Conservation (phyloP, 345 rosid genomes). For the Cardamine resedifolia region DNA sequence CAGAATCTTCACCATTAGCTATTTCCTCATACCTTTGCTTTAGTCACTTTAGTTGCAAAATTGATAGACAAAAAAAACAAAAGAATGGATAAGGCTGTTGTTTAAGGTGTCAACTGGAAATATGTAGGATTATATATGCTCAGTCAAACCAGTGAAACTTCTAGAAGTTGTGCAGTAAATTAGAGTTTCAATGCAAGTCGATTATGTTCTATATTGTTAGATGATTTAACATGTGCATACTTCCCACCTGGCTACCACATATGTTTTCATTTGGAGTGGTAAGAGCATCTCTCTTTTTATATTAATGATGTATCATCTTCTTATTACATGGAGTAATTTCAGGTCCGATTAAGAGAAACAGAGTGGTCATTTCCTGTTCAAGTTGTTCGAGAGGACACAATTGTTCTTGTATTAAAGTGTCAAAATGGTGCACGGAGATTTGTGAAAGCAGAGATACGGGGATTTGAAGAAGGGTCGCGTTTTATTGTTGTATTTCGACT, state of each 20-base stretch:
- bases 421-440: slow-evolving; percentile 53
- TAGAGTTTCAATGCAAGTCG: not conserved
- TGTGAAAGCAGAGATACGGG: slow-evolving; percentile 84
- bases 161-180: slow-evolving; percentile 17
- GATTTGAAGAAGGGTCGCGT: slow-evolving; percentile 98
- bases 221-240: slow-evolving; percentile 17
- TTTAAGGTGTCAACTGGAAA: not conserved
- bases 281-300: slow-evolving; percentile 12
- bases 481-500: slow-evolving; percentile 86
- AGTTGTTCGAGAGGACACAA: slow-evolving; percentile 83
- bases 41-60: slow-evolving; percentile 16
- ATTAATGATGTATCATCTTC: slow-evolving; percentile 18
- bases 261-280: slow-evolving; percentile 19
- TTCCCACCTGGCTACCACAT: not conserved
- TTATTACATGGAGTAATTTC: slow-evolving; percentile 26
- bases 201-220: slow-evolving; percentile 15
- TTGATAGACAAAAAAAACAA: not conserved
- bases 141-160: slow-evolving; percentile 19
- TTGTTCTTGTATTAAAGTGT: slow-evolving; percentile 70
- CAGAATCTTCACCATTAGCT: slow-evolving; percentile 15
- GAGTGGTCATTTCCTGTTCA: slow-evolving; percentile 93
- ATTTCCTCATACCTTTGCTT: not conserved
- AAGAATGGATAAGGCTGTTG: not conserved
- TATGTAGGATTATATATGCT: slow-evolving; percentile 17
- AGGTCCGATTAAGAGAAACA: slow-evolving; percentile 80